Evolutionary conservation across 176 grass and related monocot genomes (phyloP), one percentile per base, ranked within the genome.

Genomic region (Avena insularis): DNA sequence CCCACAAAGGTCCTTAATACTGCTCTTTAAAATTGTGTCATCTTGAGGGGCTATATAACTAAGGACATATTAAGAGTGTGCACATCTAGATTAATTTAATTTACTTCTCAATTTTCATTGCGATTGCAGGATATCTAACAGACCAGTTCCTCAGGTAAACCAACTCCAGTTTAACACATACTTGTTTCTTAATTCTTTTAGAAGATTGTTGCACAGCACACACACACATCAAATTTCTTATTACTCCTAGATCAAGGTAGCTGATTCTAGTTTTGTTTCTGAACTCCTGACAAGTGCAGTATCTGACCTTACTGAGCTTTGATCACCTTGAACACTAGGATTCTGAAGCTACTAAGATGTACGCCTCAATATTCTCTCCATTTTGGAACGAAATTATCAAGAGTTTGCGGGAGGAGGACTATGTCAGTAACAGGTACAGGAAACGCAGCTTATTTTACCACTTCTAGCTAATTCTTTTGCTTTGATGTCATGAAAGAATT

Each of bases 351-450:
- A 90, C 83, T 33, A 98, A 95, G 88, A 88, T 77, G 64, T 66
- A 88, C 85, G 96, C 93, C 67, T 92, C 93, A 0, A 98, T 84
- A 86, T 98, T 98, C 85, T 92, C 96, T 77, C 93, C 96, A 10
- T 98, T 98, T 71, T 98, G 96, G 96, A 98, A 98, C 86, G 96
- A 98, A 61, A 98, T 98, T 84, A 90, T 98, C n/a, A 98, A 92
- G 90, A 96, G 93, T 48, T 94, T 98, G 82, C 93, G 96, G 11
- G 96, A 98, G 85, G 96, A 98, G 87, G 96, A 98, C 78, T 98
- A 96, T 64, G 83, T 98, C 46, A 91, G 89, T 73, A 92, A 98
- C 87, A 89, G 96, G 96, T 98, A 80, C 23, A 21, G 29, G 21
- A 83, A 56, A 69, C 38, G 47, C 20, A 75, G 20, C 12, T 29